Evolutionary conservation across 2,329 filamentous ascomycete species (phyloP), one percentile per base, ranked within the genome.

Genomic region (Westerdykella aurantiaca): DNA sequence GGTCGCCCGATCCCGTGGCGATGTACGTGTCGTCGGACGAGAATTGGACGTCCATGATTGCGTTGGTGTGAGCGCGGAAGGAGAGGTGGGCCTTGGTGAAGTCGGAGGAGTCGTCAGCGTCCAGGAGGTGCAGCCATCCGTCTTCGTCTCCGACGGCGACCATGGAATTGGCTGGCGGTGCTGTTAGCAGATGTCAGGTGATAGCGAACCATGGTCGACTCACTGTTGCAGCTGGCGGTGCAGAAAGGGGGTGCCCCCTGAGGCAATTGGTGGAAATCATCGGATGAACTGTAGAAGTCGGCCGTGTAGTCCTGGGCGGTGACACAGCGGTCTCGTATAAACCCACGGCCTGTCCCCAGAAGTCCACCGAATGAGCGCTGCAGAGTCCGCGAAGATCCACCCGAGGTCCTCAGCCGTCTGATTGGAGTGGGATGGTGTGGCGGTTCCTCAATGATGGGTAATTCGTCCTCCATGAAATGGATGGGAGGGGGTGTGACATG

Each of bases 1-100:
- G 83, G 57, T 88, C 84, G 17, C 84, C 84, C n/a, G 82, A 85
- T 25, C 80, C 83, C 17, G 83, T 86, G 37, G 83, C 84, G 34
- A 87, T 66, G 17, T 80, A 66, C 48, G 71, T 69, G 61, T 88
- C 84, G 59, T 87, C 82, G 0, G 79, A 75, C 5, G 81, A 83
- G 62, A 87, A 85, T 9, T 79, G 75, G 41, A 87, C 67, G 51
- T 88, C 83, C 73, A 88, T 85, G 42, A 88, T 77, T 6, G 84
- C 83, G 57, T 88, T 88, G 41, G 72, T 74, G 56, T 88, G 84
- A 6, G 82, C 76, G 33, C 73, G 76, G 62, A 84, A 83, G 11
- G 71, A 70, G 33, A 85, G 66, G 51, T 80, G 80, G 3, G 75
- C 64, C 48, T 72, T 71, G n/a, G 69, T 72, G 59, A 86, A 86